A percentile compares a stretch with the other conserved stretches of the same genome.
These are phyloP conservation scores for Peltaster fructicola DNA, from an alignment of 2,329 filamentous ascomycete genomes.

Conservation along the genomic window DNA sequence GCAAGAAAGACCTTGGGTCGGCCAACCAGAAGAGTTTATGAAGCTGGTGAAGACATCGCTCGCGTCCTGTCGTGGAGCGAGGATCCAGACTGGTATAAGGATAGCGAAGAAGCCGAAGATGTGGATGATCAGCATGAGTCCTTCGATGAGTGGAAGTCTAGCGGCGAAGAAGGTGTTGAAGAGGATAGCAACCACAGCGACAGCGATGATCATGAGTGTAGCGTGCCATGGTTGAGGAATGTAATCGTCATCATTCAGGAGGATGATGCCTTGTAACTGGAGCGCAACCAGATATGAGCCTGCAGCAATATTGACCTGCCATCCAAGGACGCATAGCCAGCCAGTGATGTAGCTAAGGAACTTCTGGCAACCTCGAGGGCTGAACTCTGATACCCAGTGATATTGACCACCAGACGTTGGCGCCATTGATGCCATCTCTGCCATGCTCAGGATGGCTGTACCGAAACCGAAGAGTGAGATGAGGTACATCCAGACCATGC, in stretches of 20 bases:
- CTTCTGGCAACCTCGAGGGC: slow-evolving; percentile 20
- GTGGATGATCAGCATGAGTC: slow-evolving; percentile 23
- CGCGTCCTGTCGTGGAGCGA: slow-evolving; percentile 4
- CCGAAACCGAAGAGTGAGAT: slow-evolving; percentile 16
- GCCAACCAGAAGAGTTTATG: slow-evolving; percentile 6
- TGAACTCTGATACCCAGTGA: slow-evolving; percentile 20
- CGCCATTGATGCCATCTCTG: slow-evolving; percentile 15
- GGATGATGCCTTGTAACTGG: slow-evolving; percentile 8
- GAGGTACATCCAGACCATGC: slow-evolving; percentile 19
- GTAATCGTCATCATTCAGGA: slow-evolving; percentile 21
- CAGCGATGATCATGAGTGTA: slow-evolving; percentile 27
- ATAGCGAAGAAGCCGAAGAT: slow-evolving; percentile 9
- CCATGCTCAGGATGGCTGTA: slow-evolving; percentile 15
- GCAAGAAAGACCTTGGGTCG: slow-evolving; percentile 3
- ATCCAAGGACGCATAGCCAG: slow-evolving; percentile 20
- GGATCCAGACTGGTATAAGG: slow-evolving; percentile 7
- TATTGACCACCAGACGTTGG: slow-evolving; percentile 19
- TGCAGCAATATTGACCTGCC: slow-evolving; percentile 19
- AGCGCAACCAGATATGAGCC: slow-evolving; percentile 4
- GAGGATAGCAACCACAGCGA: slow-evolving; percentile 17
- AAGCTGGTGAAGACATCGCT: slow-evolving; percentile 11
- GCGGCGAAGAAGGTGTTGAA: slow-evolving; percentile 28
- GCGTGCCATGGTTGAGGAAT: slow-evolving; percentile 25
- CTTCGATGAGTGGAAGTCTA: slow-evolving; percentile 30
- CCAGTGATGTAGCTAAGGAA: slow-evolving; percentile 25